A percentile compares a stretch with the other conserved stretches of the same genome.
Evolutionary conservation across 2,329 filamentous ascomycete genomes (phyloP).

Genomic region (Neonectria magnoliae): DNA sequence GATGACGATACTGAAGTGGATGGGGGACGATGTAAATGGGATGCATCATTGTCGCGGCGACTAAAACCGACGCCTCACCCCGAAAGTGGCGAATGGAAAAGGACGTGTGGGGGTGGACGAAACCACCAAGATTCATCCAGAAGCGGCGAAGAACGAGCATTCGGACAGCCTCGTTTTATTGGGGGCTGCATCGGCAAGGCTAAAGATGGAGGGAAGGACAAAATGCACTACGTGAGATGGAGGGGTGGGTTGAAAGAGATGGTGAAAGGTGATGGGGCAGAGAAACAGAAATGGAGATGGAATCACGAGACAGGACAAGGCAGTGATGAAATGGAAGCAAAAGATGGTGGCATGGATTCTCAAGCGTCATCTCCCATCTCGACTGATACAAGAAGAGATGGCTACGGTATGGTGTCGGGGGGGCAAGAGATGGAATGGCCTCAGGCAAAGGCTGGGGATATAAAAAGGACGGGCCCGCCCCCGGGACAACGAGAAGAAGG

Average conservation of each 20-base stretch:
- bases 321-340: slow-evolving; percentile 11
- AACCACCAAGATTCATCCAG: slow-evolving; percentile 36
- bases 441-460: slow-evolving; percentile 37
- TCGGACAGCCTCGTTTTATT: slow-evolving; percentile 36
- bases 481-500: slow-evolving; percentile 27
- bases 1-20: slow-evolving; percentile 24
- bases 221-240: slow-evolving; percentile 23
- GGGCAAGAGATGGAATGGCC: slow-evolving; percentile 25
- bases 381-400: slow-evolving; percentile 4
- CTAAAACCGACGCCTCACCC: background rate
- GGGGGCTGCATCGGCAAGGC: slow-evolving; percentile 10
- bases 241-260: slow-evolving; percentile 24
- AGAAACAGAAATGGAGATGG: slow-evolving; percentile 3
- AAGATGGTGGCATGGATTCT: slow-evolving; percentile 4
- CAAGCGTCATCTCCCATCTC: slow-evolving; percentile 18
- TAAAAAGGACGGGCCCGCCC: slow-evolving; percentile 41
- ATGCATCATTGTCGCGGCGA: slow-evolving; percentile 16
- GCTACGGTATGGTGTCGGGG: background rate
- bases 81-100: slow-evolving; percentile 32
- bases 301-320: slow-evolving; percentile 21
- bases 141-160: slow-evolving; percentile 24
- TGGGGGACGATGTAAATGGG: slow-evolving; percentile 19
- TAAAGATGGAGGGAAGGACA: slow-evolving; percentile 21
- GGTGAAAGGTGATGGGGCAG: slow-evolving; percentile 1
- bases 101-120: slow-evolving; percentile 27